A percentile compares a stretch with the other conserved stretches of the same genome.
These are phyloP conservation scores for Hortiboletus campestris DNA, from an alignment of 768 basidiomycete species.

Conservation along the genomic window DNA sequence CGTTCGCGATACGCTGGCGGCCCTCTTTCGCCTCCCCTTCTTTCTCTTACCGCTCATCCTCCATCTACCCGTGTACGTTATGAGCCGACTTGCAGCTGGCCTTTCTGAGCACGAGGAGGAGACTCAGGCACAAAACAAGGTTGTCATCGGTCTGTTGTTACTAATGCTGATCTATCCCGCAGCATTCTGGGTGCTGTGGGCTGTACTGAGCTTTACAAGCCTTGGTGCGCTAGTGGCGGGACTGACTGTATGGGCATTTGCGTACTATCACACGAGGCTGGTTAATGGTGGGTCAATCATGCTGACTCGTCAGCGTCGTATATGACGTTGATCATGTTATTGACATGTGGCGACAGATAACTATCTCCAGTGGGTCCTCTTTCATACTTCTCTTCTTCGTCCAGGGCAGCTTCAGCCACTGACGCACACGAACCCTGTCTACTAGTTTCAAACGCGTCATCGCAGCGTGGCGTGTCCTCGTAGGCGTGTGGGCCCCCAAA, in stretches of 20 bases:
- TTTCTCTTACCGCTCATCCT: constrained; percentile 84
- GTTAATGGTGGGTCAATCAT: constrained; percentile 68
- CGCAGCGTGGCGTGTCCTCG: constrained; percentile 94
- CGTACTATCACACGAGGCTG: constrained; percentile 79
- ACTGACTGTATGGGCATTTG: constrained; percentile 70
- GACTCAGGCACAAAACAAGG: constrained; percentile 95
- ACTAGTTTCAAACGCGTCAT: constrained; percentile 78
- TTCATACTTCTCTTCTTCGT: constrained; percentile 2
- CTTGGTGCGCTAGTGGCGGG: constrained; percentile 72
- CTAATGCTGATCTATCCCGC: constrained; percentile 74
- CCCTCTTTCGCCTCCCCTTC: constrained; percentile 77
- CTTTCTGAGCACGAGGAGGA: constrained; percentile 87
- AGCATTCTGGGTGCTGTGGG: constrained; percentile 86
- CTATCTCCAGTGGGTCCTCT: constrained; percentile 66
- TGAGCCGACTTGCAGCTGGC: constrained; percentile 71
- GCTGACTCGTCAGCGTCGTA: constrained; percentile 18
- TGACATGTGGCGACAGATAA: constrained; percentile 44
- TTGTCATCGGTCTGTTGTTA: constrained; percentile 80
- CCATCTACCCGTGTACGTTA: constrained; percentile 81
- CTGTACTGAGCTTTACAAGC: constrained; percentile 71
- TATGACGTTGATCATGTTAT: constrained; percentile 19
- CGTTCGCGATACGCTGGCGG: constrained; percentile 71
- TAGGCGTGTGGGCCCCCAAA: constrained; percentile 91
- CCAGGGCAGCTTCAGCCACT: constrained; percentile 17
- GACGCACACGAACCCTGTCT: constrained; percentile 17